Base-by-base conservation (phyloP, 345 rosid species). In the Linum lewisii region DNA sequence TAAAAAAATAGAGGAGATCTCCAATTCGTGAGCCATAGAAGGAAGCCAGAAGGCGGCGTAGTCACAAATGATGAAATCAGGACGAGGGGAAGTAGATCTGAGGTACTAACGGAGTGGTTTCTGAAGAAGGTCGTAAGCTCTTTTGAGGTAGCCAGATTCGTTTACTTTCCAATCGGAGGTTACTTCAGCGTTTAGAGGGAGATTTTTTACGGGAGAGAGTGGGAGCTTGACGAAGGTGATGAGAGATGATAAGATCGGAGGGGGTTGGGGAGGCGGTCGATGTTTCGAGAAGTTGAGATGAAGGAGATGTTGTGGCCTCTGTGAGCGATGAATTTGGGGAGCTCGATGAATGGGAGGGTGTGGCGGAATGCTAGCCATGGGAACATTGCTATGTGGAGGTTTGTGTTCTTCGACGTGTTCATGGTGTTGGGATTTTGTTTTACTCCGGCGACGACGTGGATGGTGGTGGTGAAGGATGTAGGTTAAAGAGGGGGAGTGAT, bases 331-430 rank as follows among this genome's bases (percentile, higher is more conserved):
- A 44, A 52, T 63, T 61, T 69, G 51, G 74, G 57, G 34, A 69
- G 71, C 55, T 74, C 68, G 13, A 69, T 15, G 61, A 38, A 73
- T 15, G 77, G 73, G 16, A 61, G 64, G 63, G 68, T 68, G 73
- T 69, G 77, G 36, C 77, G 69, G 15, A 69, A 68, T 5, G 34
- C 34, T 29, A 29, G 34, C 34, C 34, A 29, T 29, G 34, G 34
- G 51, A 47, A 47, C 51, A 47, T 47, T 15, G 21, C 51, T 47
- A 47, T 47, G 51, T 47, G 51, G 18, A 47, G 51, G 34, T n/a
- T n/a, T n/a, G n/a, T n/a, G n/a, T n/a, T n/a, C n/a, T n/a, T n/a
- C n/a, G n/a, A n/a, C n/a, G n/a, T n/a, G n/a, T n/a, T n/a, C n/a
- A n/a, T n/a, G n/a, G n/a, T n/a, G n/a, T n/a, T n/a, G n/a, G n/a